Evolutionary conservation across 2,329 filamentous ascomycete genomes (phyloP), one percentile per base, ranked within the genome.

Genomic region (Microdochium trichocladiopsis): DNA sequence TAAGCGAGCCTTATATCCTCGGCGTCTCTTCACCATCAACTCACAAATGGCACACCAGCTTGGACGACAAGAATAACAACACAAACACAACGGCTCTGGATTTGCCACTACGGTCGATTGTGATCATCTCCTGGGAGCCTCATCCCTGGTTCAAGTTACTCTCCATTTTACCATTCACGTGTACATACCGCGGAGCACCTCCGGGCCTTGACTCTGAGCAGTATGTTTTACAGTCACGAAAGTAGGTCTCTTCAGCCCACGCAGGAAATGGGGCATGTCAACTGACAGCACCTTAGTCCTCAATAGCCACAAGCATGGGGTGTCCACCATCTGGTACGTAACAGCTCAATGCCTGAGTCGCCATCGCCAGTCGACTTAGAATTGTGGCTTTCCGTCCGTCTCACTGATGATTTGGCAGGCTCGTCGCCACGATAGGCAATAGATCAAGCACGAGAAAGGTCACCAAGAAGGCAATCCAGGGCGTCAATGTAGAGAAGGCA

Each of bases 201-300:
- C 4, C 18, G 33, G 5, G 14, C 6, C 12, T 37, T 8, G 14
- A 22, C n/a, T 18, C 18, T 22, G 18, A 45, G 18, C 41, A 22
- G 11, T 4, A 96, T 96, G 92, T 96, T 96, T 67, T 97, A 96
- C 73, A 95, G 89, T 62, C 90, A 96, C 72, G 92, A 96, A 71
- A 90, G 93, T 94, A 75, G 65, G 85, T 70, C n/a, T n/a, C n/a
- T n/a, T n/a, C 18, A 23, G 33, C 33, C 4, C 22, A 18, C 11
- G 21, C 14, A 10, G 4, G 16, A n/a, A 43, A 14, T 25, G 16
- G 23, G 12, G 10, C 6, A 28, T 2, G 12, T 5, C 0, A 3
- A 12, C 63, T 70, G 47, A 73, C 60, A 21, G 10, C 22, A 28
- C 45, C n/a, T 21, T 11, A 86, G 83, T 99, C 54, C 82, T 99